Base-by-base conservation (phyloP, 306 rosid species). In the Dryas drummondii region DNA sequence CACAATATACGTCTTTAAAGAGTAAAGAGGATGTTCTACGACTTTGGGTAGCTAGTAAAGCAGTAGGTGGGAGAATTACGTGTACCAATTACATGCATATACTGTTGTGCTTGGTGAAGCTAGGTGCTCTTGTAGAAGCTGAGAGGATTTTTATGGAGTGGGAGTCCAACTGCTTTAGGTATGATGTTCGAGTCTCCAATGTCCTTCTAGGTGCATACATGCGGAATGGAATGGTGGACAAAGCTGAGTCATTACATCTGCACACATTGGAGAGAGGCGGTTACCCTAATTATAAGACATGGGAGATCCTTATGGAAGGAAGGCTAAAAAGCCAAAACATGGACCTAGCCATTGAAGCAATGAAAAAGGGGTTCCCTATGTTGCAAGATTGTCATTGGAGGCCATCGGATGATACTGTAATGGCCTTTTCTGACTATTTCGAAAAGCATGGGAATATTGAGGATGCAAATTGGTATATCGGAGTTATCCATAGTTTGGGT, bases 241-340 rank as follows among this genome's bases (percentile, higher is more conserved):
- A 88, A 75, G 96, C 96, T 10, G 98, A 89, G 82, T 71, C 85
- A 9, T 83, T 94, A 40, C 97, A 88, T 86, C 66, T 75, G 70
- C 92, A 59, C 52, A 84, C 91, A n/a, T 57, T 91, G 88, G 86
- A 86, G 71, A 91, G 78, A 78, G 94, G 98, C 13, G 94, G 93
- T 5, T 63, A 69, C 76, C 97, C 98, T 5, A 94, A 90, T 82
- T 91, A 90, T 74, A 94, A 90, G 83, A 91, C 98, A 12, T 86
- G 96, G 93, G 98, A 94, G 85, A 94, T 91, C 86, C 91, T 94
- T 45, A 73, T 85, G 64, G 97, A 94, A 80, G 96, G 97, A 77
- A 86, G 84, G 86, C 61, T 87, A 81, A 88, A 82, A 54, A 37
- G 57, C 78, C 67, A 83, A 70, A 75, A 81, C 73, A 83, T 84